These are phyloP conservation scores for Colletotrichum sp. DNA, from an alignment of 2,329 filamentous ascomycete species.

Conservation along the genomic window DNA sequence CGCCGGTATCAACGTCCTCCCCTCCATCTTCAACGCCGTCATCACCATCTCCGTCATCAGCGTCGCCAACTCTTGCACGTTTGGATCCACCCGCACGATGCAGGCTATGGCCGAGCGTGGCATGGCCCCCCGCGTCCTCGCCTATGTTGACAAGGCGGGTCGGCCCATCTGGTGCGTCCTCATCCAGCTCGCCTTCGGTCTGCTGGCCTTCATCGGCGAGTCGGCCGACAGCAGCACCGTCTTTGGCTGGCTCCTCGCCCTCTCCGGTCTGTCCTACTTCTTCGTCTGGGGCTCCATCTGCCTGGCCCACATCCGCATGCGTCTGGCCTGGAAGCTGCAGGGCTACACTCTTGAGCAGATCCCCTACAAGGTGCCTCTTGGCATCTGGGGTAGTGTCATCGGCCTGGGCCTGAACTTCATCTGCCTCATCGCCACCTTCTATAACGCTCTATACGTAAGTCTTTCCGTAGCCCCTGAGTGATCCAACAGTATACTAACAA, in stretches of 20 bases:
- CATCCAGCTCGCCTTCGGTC: constrained; percentile 60
- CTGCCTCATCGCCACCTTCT: constrained; percentile 75
- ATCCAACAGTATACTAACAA: constrained; percentile 18
- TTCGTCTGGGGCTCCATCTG: constrained; percentile 79
- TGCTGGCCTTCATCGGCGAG: constrained; percentile 59
- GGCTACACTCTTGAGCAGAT: constrained; percentile 57
- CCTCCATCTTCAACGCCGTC: constrained; percentile 59
- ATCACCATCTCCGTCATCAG: constrained; percentile 54
- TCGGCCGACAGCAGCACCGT: constrained; percentile 41
- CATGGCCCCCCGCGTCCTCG: constrained; percentile 61
- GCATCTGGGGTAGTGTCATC: constrained; percentile 72
- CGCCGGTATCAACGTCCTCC: constrained; percentile 54
- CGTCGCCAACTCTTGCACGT: constrained; percentile 57
- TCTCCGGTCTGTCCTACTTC: constrained; percentile 75
- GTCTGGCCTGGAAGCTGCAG: constrained; percentile 63
- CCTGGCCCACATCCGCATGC: constrained; percentile 70
- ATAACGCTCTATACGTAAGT: constrained; percentile 65
- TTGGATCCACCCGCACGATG: constrained; percentile 56
- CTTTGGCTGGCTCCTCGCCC: constrained; percentile 71
- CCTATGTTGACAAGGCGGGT: constrained; percentile 66
- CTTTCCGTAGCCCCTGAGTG: background rate
- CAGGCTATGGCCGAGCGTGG: constrained; percentile 53
- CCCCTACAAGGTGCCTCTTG: constrained; percentile 53
- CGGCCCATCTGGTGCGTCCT: constrained; percentile 62
- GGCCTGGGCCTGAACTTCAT: constrained; percentile 71